phyloP scores from a whole-genome alignment of 139 green algal species.

The Spirogloea muscicola region DNA sequence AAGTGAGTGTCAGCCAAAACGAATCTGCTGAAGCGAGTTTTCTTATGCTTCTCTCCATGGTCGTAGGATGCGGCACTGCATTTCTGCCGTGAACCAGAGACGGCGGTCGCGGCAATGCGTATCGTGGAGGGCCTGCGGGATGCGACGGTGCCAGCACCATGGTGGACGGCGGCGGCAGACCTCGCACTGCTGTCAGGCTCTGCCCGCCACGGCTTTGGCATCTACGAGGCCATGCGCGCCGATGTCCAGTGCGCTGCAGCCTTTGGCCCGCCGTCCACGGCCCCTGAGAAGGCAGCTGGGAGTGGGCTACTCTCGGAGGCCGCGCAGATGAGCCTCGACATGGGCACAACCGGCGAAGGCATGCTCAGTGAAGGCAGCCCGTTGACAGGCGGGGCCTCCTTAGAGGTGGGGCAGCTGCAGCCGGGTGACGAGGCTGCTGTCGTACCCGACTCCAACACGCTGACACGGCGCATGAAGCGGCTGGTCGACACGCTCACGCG shows the following conservation, averaged over 20 bases:
- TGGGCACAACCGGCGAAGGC: neutral
- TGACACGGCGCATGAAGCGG: constrained; percentile 38
- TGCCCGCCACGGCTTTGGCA: constrained; percentile 21
- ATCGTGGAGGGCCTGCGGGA: neutral
- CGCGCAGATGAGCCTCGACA: neutral
- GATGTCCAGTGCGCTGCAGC: neutral
- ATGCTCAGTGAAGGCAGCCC: neutral
- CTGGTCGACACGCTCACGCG: constrained; percentile 28
- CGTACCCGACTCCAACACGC: constrained; percentile 37
- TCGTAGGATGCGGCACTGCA: neutral
- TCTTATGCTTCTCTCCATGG: neutral
- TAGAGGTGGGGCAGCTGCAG: neutral
- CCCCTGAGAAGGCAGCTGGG: neutral
- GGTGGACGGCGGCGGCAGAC: constrained; percentile 15
- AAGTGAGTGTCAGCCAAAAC: no score
- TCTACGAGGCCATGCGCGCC: constrained; percentile 10
- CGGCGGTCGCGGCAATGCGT: neutral
- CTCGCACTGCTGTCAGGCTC: constrained; percentile 28
- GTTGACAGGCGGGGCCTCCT: neutral
- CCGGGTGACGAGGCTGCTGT: neutral
- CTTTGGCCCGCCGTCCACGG: neutral
- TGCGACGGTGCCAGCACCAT: constrained; percentile 14
- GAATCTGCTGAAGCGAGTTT: neutral
- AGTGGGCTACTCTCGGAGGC: neutral
- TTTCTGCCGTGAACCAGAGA: neutral